Base-by-base conservation (phyloP, 176 grass and related monocot genomes). In the Triticum aestivum region DNA sequence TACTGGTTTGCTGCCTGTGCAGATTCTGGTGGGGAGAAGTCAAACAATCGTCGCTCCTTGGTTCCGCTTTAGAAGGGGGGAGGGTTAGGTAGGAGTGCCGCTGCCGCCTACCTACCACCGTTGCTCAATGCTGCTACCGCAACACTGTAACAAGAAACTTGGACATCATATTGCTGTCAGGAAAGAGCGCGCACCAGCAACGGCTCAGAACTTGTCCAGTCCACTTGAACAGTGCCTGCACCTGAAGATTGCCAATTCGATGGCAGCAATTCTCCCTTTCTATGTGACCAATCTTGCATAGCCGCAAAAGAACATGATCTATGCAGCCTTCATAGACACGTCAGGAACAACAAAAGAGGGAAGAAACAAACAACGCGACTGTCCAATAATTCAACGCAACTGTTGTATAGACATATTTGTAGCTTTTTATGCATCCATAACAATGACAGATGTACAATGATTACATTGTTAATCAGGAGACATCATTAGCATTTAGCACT, bases 91-190 rank as follows among this genome's bases (percentile, higher is more conserved):
- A 65, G 54, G 66, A 84, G 29, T 4, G 9, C 5, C 51, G 5
- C 51, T 32, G 18, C 38, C 61, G 14, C 39, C 58, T 27, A 88
- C 80, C 87, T 11, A 88, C 81, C 65, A 35, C 73, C 39, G 13
- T 51, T 49, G 79, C 47, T 45, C 39, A 9, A 29, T 35, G 34
- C 65, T 52, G 17, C 67, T 26, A 69, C 44, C 69, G 71, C 79
- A 32, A 29, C 47, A 30, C 14, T 30, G 33, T 38, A 38, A 29
- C 39, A 34, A 77, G 37, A 26, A 47, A 39, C 37, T 72, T 8
- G 23, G 29, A 49, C 39, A 74, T 8, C 23, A 7, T 9, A 17
- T 9, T 24, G 7, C 14, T 54, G 6, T 52, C 45, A 20, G 15
- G 47, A 76, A 76, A 33, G 52, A 59, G 15, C 41, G 30, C 75